Evolutionary conservation across 768 basidiomycete species (phyloP), one percentile per base, ranked within the genome.

Genomic region (Leccinum broughii): DNA sequence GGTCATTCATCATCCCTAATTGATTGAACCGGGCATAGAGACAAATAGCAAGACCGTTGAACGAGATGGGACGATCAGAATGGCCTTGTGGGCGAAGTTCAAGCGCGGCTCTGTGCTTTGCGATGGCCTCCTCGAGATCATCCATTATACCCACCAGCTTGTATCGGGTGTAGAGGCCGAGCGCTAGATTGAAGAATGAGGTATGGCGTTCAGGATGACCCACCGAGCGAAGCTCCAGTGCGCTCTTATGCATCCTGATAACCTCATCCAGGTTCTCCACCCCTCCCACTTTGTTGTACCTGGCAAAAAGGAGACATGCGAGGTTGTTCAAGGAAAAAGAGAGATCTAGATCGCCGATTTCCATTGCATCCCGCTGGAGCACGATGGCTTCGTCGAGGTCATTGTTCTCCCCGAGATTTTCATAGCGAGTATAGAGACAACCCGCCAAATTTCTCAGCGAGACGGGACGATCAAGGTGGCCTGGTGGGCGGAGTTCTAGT

Each of bases 111-210:
- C 41, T 56, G 9, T 61, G 54, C 11, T 56, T 60, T 30, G 35
- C 44, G 48, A 67, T 58, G 32, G 64, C 64, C 17, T 70, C 64
- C 15, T 71, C 58, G 15, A 66, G 51, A 60, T 72, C 68, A 24
- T 61, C 48, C 6, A 35, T 15, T 4, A 32, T 15, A 7, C 49
- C 28, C 22, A 35, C 28, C 51, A 26, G 51, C 17, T 8, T 35
- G 20, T 54, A 57, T 50, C 46, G 55, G 7, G 51, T 30, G 35
- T 4, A 37, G 14, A 60, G 59, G 7, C 41, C 7, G 22, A 53
- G 28, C 14, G 57, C 57, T 24, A 58, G 52, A 44, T 58, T 58
- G n/a, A 20, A 32, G 30, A 58, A 2, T 17, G 57, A 58, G 1
- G 17, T 20, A 34, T 51, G 24, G 24, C 22, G 57, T 6, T 46